Percentiles rank a stretch among this genome's conserved stretches.
phyloP scores from a whole-genome alignment of 495 filamentous ascomycete species.

The Penicillium atrosanguineum region DNA sequence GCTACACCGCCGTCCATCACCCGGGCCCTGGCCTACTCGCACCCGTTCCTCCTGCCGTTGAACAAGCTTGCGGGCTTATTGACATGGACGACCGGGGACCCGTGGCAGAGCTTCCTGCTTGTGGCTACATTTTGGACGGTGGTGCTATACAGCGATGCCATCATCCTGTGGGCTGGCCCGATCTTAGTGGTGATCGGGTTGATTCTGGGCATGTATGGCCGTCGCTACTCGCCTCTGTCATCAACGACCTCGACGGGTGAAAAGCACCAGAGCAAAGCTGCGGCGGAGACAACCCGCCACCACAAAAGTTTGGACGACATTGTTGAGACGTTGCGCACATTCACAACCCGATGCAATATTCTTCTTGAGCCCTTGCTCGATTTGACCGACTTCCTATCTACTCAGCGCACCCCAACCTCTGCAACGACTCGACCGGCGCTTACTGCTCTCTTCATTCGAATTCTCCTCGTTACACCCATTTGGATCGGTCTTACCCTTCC shows the following conservation, averaged over 20 bases:
- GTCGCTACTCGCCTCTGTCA: slow-evolving; percentile 85
- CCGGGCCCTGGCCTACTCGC: slow-evolving; percentile 85
- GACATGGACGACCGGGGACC: slow-evolving; percentile 89
- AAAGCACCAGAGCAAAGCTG: slow-evolving; percentile 50
- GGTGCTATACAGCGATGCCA: slow-evolving; percentile 78
- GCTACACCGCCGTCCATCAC: slow-evolving; percentile 94
- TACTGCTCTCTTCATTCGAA: slow-evolving; percentile 84
- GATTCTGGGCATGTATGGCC: slow-evolving; percentile 88
- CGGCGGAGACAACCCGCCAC: slow-evolving; percentile 64
- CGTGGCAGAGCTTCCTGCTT: slow-evolving; percentile 95
- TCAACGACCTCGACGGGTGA: slow-evolving; percentile 73
- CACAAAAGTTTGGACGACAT: slow-evolving; percentile 93
- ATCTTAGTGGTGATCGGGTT: slow-evolving; percentile 73
- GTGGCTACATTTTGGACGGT: slow-evolving; percentile 80
- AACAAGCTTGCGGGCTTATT: slow-evolving; percentile 80
- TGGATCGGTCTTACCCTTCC: slow-evolving; percentile 83
- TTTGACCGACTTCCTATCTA: slow-evolving; percentile 90
- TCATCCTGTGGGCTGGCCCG: slow-evolving; percentile 78
- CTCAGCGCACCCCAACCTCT: slow-evolving; percentile 84
- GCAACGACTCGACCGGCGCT: slow-evolving; percentile 91
- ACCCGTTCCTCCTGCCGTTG: slow-evolving; percentile 84
- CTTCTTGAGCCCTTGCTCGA: slow-evolving; percentile 83
- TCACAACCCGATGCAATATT: slow-evolving; percentile 88
- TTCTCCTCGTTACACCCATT: slow-evolving; percentile 79
- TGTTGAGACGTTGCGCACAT: slow-evolving; percentile 81